Conservation (phyloP, 352 stramenopile species). For the Globisporangium rhizosaccharum region DNA sequence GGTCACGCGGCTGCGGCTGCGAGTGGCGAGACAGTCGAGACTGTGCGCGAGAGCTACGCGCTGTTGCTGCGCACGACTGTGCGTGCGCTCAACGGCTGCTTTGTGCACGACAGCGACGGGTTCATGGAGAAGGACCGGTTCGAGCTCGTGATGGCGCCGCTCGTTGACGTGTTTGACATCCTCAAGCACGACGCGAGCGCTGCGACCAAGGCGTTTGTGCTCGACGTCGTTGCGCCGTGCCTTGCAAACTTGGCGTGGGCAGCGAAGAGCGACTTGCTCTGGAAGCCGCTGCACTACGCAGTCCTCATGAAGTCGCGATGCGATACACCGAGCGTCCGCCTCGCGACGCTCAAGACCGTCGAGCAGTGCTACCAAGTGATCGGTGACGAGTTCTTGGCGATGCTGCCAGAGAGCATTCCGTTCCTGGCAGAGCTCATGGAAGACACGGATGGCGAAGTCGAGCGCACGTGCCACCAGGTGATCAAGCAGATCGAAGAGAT, state of each 20-base stretch:
- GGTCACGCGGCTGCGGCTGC: conserved; percentile 7
- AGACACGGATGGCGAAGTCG: conserved; percentile 79
- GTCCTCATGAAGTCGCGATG: conserved; percentile 85
- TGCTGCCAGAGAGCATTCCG: conserved; percentile 87
- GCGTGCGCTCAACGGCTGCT: conserved; percentile 75
- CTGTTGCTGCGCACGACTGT: conserved; percentile 55
- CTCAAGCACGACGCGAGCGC: conserved; percentile 35
- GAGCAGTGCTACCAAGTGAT: conserved; percentile 86
- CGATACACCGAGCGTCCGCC: conserved; percentile 52
- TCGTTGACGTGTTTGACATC: conserved; percentile 77
- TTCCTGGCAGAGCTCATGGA: conserved; percentile 88
- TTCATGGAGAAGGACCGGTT: conserved; percentile 89
- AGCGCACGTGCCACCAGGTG: conserved; percentile 79
- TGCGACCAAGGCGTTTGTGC: conserved; percentile 43
- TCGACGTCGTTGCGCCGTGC: conserved; percentile 57
- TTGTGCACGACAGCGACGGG: conserved; percentile 79
- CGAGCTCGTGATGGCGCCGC: conserved; percentile 56
- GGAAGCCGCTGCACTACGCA: conserved; percentile 86
- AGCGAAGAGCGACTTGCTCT: conserved; percentile 83
- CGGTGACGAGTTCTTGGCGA: conserved; percentile 84
- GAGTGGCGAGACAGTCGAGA: conserved; percentile 12
- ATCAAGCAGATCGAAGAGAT: conserved; percentile 90
- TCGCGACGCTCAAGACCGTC: conserved; percentile 73
- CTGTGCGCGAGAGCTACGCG: conserved; percentile 27
- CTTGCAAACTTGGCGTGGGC: conserved; percentile 83